Base-by-base conservation (phyloP, 148 eudicot genomes). In the Camellia granthamiana region DNA sequence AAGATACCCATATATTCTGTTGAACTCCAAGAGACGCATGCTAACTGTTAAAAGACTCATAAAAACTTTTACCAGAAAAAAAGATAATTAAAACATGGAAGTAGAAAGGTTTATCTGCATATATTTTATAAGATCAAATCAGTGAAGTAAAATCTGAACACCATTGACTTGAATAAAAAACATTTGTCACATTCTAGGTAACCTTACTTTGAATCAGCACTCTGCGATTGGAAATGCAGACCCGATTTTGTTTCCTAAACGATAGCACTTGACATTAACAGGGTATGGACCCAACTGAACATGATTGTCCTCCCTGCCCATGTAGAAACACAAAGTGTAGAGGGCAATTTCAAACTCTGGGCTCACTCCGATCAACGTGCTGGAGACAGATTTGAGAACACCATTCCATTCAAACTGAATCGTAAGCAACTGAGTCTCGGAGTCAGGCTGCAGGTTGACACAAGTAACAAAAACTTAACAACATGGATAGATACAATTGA, bases 361-460 rank as follows among this genome's bases (percentile, higher is more conserved):
- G 89, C 98, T 96, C 72, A 93, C 99, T n/a, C 99, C 99, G 5
- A 92, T 62, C 78, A 96, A 88, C 78, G 91, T 91, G 90, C 94
- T 94, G 55, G 98, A 96, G 3, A 94, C 86, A 3, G 93, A 87
- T 79, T 96, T 96, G 19, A 92, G 92, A 23, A 94, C 91, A 58
- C 98, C 98, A 19, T 92, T 94, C 99, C 99, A 96, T 81, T 92
- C 98, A 47, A 96, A 96, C 72, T 94, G 98, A 59, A 96, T 86
- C 2, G 99, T 96, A 10, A 96, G 88, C 78, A 96, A 64, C 82
- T 96, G 99, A 8, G 97, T 86, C 82, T 96, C 98, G 0, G 95
- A 82, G 79, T 96, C 98, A 7, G 98, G 99, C 99, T 94, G 94
- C 93, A 92, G 56, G 10, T 63, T 5, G 54, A 81, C 41, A 76